phyloP scores from a whole-genome alignment of 371 early-diverging fungal genomes.

The Dinochytrium kinnereticum region DNA sequence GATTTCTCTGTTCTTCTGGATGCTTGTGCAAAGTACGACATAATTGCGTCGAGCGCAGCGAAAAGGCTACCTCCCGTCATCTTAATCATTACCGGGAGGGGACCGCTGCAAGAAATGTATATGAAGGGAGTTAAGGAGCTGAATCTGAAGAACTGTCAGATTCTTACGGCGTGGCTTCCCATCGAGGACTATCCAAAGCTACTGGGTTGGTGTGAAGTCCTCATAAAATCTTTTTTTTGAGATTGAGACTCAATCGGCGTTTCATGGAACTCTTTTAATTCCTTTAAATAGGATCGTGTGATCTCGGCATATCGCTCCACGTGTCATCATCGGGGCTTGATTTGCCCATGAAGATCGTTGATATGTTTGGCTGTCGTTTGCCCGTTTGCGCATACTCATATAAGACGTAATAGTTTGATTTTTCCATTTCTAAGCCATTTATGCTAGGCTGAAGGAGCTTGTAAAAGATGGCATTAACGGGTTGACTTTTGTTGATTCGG shows the following conservation, averaged over 20 bases:
- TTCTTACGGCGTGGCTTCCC: conserved; percentile 84
- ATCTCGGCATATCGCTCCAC: conserved; percentile 92
- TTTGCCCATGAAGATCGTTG: conserved; percentile 97
- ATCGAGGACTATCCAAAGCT: conserved; percentile 84
- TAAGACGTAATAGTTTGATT: conserved; percentile 59
- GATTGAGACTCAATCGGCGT: no score
- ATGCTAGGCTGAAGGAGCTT: conserved; percentile 72
- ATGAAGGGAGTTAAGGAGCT: conserved; percentile 64
- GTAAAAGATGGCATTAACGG: conserved; percentile 80
- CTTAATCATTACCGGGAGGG: conserved; percentile 93
- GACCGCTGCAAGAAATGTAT: conserved; percentile 78
- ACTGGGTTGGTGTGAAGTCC: conserved; percentile 70
- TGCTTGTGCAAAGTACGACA: conserved; percentile 71
- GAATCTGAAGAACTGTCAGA: conserved; percentile 59
- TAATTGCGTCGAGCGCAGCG: conserved; percentile 4
- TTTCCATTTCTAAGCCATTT: no score
- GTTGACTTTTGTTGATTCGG: conserved; percentile 70
- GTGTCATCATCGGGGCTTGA: conserved; percentile 92
- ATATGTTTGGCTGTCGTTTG: conserved; percentile 96
- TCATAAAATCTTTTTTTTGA: no score
- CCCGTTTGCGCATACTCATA: conserved; percentile 87
- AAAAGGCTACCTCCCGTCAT: conserved; percentile 62
- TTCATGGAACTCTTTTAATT: no score
- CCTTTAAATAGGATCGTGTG: conserved; percentile 71
- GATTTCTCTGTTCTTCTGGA: conserved; percentile 84